A percentile compares a stretch with the other conserved stretches of the same genome.
These are phyloP conservation scores for Tricholomella constricta DNA, from an alignment of 768 basidiomycete species.

Conservation along the genomic window DNA sequence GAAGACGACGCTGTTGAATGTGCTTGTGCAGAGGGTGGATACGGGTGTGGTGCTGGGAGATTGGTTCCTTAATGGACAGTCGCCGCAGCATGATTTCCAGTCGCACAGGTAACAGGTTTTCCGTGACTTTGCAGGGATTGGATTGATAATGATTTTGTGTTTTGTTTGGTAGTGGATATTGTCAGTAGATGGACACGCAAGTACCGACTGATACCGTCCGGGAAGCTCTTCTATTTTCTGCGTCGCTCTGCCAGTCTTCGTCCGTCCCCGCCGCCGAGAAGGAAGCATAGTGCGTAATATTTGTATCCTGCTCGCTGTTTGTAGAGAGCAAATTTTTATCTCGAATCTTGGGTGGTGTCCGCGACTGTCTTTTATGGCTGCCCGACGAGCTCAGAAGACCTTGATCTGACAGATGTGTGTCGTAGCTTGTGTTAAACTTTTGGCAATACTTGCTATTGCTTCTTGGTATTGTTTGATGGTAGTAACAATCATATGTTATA, in stretches of 20 bases:
- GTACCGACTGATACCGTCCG: constrained; percentile 74
- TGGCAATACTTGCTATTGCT: no score
- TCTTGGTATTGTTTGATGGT: no score
- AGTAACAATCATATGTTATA: no score
- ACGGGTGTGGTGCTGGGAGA: constrained; percentile 53
- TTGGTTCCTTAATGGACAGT: constrained; percentile 55
- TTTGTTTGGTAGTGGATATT: constrained; percentile 60
- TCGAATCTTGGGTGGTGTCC: no score
- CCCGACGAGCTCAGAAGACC: no score
- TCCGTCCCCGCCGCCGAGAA: constrained; percentile 69
- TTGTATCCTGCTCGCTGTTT: no score
- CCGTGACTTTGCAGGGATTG: no score
- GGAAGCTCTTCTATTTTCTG: constrained; percentile 81
- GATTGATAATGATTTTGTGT: not conserved
- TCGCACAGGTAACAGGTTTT: constrained; percentile 50
- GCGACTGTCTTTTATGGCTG: no score
- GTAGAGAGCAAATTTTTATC: no score
- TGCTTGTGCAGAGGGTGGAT: constrained; percentile 49
- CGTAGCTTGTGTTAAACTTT: no score
- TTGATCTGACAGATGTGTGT: no score
- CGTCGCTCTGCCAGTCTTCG: constrained; percentile 73
- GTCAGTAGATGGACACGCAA: constrained; percentile 86
- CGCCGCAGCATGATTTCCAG: constrained; percentile 57
- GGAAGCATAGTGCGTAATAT: constrained; percentile 67
- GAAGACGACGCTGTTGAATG: constrained; percentile 63